Base-by-base conservation (phyloP, 1,139 yeast genomes). In the Nakaseomyces sp. region DNA sequence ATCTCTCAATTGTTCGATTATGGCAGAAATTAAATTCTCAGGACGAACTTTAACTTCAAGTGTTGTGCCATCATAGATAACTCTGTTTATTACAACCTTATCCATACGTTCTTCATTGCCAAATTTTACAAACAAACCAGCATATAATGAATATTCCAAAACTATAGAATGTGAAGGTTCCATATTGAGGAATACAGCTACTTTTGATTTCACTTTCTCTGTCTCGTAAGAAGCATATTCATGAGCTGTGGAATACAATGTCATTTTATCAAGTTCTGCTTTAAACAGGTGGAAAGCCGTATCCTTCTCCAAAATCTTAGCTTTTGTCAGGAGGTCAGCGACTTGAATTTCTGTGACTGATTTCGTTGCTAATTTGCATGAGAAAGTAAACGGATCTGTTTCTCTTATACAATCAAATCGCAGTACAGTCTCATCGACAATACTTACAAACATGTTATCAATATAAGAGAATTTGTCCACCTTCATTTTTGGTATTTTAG, bases 251-350 rank as follows among this genome's bases (percentile, higher is more conserved):
- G 84, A 79, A 60, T 78, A 88, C 0, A 82, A 58, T 5, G 73
- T 69, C 19, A 78, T 60, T n/a, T 69, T 70, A 40, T 69, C 66
- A 8, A 57, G 52, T 7, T 50, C 53, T 38, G 60, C 55, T 53
- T 74, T 78, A 68, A 89, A 89, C 28, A 89, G 66, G 66, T 89
- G 96, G 63, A 89, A 87, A 3, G 96, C 89, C 43, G 87, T 84
- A 2, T 80, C 73, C 56, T 89, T 89, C 58, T 80, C 78, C 45
- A 88, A 67, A 28, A 89, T 78, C 51, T 77, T 80, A 0, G 96
- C 88, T 59, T 88, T 88, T 47, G 83, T 78, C 6, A 86, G 64
- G 37, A 83, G 66, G 42, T 80, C 83, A 19, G 84, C 74, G 24
- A 88, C 73, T 43, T 73, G 70, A 12, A 70, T 50, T 2, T 73